These are phyloP conservation scores for Jatropha podagrica DNA, from an alignment of 441 rosid species.

Conservation along the genomic window DNA sequence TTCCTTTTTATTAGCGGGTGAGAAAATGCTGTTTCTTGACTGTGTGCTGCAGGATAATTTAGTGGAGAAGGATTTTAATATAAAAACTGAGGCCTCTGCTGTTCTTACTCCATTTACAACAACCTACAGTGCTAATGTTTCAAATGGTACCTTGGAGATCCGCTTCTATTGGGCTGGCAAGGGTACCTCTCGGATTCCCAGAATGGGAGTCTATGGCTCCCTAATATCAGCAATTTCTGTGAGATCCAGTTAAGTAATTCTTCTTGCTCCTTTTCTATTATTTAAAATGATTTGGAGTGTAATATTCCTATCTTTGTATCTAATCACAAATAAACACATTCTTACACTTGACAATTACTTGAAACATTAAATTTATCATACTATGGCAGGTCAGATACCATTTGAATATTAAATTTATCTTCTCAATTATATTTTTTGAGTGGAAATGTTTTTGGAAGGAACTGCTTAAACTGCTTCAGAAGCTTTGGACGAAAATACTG, in stretches of 20 bases:
- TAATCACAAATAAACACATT: not conserved
- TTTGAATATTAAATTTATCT: not conserved
- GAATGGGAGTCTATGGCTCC: conserved; percentile 21
- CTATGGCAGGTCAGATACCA: not conserved
- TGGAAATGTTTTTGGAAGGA: not conserved
- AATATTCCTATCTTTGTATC: not conserved
- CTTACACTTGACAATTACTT: not conserved
- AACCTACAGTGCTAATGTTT: not conserved
- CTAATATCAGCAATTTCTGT: conserved; percentile 26
- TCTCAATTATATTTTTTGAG: not conserved
- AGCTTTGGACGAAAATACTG: not conserved
- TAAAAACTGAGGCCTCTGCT: not conserved
- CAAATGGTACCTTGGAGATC: conserved; percentile 19
- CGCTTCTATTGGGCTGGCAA: conserved; percentile 30
- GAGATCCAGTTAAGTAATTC: conserved; percentile 3
- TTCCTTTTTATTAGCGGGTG: not conserved
- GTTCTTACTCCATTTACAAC: not conserved
- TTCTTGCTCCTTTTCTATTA: not conserved
- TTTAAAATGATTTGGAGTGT: not conserved
- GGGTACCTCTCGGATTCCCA: conserved; percentile 21
- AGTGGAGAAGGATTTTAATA: conserved; percentile 10
- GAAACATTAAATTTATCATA: no score
- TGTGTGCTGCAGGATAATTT: conserved; percentile 6
- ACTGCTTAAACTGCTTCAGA: not conserved
- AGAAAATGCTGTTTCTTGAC: not conserved